Evolutionary conservation across 2,329 filamentous ascomycete genomes (phyloP).

Genomic region (Xylaria digitata): DNA sequence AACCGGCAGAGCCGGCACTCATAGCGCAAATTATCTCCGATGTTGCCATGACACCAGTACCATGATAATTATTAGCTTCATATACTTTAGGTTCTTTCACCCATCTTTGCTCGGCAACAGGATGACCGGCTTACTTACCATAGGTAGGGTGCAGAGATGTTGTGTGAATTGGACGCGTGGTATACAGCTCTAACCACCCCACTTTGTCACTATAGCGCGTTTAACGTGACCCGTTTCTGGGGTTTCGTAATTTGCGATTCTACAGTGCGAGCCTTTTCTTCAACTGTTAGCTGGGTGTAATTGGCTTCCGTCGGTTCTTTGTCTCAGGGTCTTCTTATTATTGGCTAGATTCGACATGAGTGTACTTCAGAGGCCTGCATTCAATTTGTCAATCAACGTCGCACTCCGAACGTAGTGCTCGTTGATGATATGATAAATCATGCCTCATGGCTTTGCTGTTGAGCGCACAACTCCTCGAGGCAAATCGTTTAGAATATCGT

Average conservation of each 20-base stretch:
- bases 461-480: background rate
- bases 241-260: background rate
- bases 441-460: background rate
- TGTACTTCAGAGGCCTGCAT: background rate
- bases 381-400: background rate
- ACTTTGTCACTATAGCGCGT: background rate
- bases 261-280: too few species aligned
- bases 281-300: too few species aligned
- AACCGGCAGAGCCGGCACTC: background rate
- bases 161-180: background rate
- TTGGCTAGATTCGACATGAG: background rate
- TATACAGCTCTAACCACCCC: background rate
- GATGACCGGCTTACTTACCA: constrained; percentile 18
- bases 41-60: background rate
- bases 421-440: background rate
- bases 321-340: too few species aligned
- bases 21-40: background rate
- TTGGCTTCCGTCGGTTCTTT: too few species aligned
- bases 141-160: background rate
- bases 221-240: background rate
- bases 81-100: background rate
- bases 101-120: background rate
- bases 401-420: constrained; percentile 4
- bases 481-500: background rate
- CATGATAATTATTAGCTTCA: background rate